phyloP scores from a whole-genome alignment of 2,329 filamentous ascomycete species.

The Trichoderma koningii region DNA sequence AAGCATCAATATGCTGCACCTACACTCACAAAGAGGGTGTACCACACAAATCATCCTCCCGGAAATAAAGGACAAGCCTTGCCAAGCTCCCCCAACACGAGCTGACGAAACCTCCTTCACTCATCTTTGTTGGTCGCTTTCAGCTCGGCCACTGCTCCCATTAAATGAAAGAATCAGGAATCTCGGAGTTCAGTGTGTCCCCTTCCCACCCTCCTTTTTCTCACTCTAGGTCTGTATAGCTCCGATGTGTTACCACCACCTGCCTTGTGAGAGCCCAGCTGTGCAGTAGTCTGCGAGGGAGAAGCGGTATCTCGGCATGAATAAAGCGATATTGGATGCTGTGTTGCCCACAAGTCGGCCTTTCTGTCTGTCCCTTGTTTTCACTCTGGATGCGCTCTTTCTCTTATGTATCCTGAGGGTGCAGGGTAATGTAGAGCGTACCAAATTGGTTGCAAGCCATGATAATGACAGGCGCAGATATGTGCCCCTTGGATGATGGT shows the following conservation, averaged over 20 bases:
- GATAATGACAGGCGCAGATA: no score
- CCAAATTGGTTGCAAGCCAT: no score
- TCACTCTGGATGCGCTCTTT: background rate
- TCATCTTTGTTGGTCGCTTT: background rate
- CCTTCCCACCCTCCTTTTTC: background rate
- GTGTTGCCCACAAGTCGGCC: background rate
- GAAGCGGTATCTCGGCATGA: background rate
- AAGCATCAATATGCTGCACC: background rate
- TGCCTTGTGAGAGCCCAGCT: constrained; percentile 3
- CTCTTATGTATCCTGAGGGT: no score
- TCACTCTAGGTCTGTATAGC: background rate
- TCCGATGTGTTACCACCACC: constrained; percentile 14
- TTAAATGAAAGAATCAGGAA: background rate
- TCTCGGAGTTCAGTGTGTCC: background rate
- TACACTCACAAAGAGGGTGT: background rate
- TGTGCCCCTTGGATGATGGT: no score
- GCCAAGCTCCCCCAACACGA: background rate
- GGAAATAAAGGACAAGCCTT: background rate
- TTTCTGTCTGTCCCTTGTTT: background rate
- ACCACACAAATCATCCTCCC: background rate
- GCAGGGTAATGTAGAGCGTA: no score
- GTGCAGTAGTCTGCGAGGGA: background rate
- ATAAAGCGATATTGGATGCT: background rate
- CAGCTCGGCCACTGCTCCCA: background rate
- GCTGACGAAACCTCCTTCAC: background rate